These are phyloP conservation scores for Trichosporon coremiiforme DNA, from an alignment of 1,284 basidiomycete species.

Conservation along the genomic window DNA sequence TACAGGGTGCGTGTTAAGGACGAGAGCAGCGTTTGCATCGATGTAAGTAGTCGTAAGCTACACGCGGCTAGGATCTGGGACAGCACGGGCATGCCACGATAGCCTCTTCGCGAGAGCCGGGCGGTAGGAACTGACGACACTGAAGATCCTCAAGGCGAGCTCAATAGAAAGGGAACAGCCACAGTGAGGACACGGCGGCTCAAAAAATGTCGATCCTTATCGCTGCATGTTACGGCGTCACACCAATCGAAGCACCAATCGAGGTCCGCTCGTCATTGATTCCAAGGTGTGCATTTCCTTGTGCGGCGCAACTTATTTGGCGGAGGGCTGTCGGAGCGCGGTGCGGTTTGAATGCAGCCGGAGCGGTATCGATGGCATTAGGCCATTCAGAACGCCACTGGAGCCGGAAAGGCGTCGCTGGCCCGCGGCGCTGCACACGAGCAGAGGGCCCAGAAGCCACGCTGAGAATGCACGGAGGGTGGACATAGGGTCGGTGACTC, in stretches of 20 bases:
- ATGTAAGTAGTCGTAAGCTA: background rate
- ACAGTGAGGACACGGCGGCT: background rate
- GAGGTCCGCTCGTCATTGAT: background rate
- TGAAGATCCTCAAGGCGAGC: background rate
- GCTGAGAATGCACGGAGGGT: background rate
- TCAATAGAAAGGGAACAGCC: background rate
- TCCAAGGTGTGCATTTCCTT: background rate
- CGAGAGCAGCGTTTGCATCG: background rate
- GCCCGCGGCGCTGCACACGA: background rate
- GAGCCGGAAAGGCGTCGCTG: background rate
- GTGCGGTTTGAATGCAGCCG: background rate
- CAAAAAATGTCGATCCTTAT: slow-evolving; percentile 10
- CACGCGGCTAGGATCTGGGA: background rate
- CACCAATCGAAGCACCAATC: slow-evolving; percentile 8
- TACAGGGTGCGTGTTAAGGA: background rate
- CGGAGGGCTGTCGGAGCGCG: background rate
- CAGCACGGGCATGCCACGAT: background rate
- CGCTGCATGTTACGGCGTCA: slow-evolving; percentile 3
- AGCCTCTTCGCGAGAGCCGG: background rate
- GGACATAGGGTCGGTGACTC: background rate
- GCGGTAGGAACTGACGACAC: background rate
- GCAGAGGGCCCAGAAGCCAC: background rate
- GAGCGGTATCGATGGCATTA: background rate
- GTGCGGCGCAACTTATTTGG: background rate
- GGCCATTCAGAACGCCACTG: background rate